phyloP scores from a whole-genome alignment of 75 land plant genomes.

The Cunninghamia lanceolata region DNA sequence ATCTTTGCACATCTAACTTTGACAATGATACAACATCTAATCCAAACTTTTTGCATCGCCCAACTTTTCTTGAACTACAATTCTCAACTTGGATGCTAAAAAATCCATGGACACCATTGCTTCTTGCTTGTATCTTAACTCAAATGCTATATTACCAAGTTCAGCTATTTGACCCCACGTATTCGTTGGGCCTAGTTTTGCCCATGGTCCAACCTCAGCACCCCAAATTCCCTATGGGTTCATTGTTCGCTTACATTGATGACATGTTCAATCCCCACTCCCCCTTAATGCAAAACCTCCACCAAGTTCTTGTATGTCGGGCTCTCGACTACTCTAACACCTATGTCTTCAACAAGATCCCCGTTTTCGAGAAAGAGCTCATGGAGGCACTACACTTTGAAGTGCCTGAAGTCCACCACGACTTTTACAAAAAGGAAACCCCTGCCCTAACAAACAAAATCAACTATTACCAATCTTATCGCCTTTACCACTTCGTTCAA shows the following conservation, averaged over 20 bases:
- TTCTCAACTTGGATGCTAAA: too few relatives aligned
- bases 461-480: constrained; percentile 41
- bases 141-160: too few relatives aligned
- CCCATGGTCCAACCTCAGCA: too few relatives aligned
- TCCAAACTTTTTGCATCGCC: too few relatives aligned
- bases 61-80: too few relatives aligned
- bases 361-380: constrained; percentile 34
- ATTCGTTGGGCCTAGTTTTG: too few relatives aligned
- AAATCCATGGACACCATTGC: too few relatives aligned
- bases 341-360: constrained; percentile 12
- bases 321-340: constrained; percentile 7
- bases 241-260: constrained; percentile 31
- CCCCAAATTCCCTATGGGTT: not conserved
- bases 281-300: constrained; percentile 35
- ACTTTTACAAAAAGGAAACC: constrained; percentile 13
- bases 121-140: too few relatives aligned
- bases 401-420: constrained; percentile 12
- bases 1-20: too few relatives aligned
- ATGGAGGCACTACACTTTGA: constrained; percentile 2
- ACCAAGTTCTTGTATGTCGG: constrained; percentile 21
- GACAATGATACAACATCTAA: too few relatives aligned
- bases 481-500: constrained; percentile 34
- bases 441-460: constrained; percentile 28
- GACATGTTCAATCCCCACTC: constrained; percentile 24
- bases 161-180: too few relatives aligned